Conservation (phyloP, 2,329 filamentous ascomycete species). For the Nemania bipapillata region DNA sequence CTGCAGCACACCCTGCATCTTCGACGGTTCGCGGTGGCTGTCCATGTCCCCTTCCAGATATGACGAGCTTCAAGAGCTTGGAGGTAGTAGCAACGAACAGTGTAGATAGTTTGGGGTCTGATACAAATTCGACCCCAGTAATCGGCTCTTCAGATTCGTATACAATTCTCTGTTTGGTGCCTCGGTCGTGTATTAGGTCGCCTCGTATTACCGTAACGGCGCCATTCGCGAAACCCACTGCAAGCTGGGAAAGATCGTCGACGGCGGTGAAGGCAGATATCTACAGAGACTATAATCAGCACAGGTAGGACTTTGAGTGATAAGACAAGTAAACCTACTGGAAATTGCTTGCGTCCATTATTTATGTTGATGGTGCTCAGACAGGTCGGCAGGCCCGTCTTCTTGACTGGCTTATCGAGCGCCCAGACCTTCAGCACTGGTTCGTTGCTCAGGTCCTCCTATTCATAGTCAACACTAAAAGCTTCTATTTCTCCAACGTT, state of each 20-base stretch:
- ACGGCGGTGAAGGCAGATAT: conserved; percentile 90
- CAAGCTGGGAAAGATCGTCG: conserved; percentile 89
- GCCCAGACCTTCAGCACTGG: conserved; percentile 98
- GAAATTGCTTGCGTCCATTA: conserved; percentile 91
- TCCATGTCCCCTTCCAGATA: conserved; percentile 88
- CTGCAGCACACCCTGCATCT: conserved; percentile 88
- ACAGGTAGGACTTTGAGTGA: background rate
- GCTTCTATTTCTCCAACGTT: background rate
- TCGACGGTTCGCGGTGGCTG: conserved; percentile 89
- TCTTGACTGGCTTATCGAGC: conserved; percentile 91
- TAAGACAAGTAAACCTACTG: conserved; percentile 63
- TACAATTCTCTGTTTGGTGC: conserved; percentile 91
- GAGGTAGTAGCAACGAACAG: conserved; percentile 93
- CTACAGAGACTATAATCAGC: conserved; percentile 52
- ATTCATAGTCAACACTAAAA: conserved; percentile 50
- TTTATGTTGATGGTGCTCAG: conserved; percentile 85
- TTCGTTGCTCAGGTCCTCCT: conserved; percentile 88
- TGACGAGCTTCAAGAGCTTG: conserved; percentile 84
- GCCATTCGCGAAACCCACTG: conserved; percentile 95
- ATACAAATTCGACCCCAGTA: conserved; percentile 83
- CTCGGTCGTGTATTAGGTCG: conserved; percentile 93
- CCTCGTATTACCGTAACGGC: conserved; percentile 92
- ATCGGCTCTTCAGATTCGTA: conserved; percentile 97
- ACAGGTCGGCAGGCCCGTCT: conserved; percentile 87
- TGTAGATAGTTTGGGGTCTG: conserved; percentile 72